A percentile compares a stretch with the other conserved stretches of the same genome.
These are phyloP conservation scores for Saturnispora ahearnii DNA, from an alignment of 805 yeast genomes.

Conservation along the genomic window DNA sequence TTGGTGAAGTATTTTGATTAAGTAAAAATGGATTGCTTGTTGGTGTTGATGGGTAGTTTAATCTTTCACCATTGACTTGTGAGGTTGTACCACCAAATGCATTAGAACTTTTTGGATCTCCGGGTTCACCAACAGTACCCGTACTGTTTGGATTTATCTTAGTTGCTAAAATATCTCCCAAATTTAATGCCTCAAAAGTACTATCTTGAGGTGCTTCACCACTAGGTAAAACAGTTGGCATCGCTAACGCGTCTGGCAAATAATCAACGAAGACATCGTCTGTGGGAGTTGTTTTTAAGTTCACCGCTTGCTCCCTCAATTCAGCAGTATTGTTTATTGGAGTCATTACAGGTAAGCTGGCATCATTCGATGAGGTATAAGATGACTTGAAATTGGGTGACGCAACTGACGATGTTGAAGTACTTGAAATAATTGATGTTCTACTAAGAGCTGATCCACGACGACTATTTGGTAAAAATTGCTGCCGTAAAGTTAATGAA, in stretches of 20 bases:
- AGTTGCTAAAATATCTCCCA: background rate
- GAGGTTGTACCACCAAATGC: background rate
- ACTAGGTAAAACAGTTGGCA: constrained; percentile 32
- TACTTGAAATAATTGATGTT: constrained; percentile 5
- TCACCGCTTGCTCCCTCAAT: background rate
- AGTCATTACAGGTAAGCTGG: background rate
- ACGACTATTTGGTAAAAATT: constrained; percentile 12
- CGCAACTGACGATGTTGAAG: background rate
- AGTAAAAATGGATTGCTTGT: background rate
- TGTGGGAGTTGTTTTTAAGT: background rate
- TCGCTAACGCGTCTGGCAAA: constrained; percentile 48
- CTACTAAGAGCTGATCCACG: constrained; percentile 16
- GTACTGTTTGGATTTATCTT: background rate
- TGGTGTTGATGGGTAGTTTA: background rate
- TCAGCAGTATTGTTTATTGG: background rate
- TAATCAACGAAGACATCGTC: constrained; percentile 10
- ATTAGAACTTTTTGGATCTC: background rate
- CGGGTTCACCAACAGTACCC: background rate
- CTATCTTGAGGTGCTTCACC: constrained; percentile 17
- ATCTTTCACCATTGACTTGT: background rate
- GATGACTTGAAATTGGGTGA: background rate
- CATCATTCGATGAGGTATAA: background rate
- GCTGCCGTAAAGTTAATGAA: constrained; percentile 10
- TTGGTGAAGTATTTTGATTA: background rate
- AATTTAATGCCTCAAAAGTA: background rate